phyloP scores from a whole-genome alignment of 2,329 filamentous ascomycete genomes.

The Malbranchea zuffiana region DNA sequence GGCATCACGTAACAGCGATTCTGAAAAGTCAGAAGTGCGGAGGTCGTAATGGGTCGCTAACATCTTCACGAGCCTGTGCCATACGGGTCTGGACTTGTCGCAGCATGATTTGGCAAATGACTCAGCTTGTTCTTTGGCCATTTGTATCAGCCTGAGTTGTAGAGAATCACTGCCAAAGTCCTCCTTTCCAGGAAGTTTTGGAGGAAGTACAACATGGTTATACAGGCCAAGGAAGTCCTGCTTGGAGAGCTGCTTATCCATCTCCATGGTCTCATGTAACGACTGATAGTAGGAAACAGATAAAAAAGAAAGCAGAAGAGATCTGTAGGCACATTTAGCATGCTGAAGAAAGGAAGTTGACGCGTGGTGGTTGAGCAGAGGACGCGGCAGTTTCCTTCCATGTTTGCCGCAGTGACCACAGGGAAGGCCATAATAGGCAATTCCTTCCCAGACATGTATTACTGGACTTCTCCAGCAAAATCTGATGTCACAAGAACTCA shows the following conservation, averaged over 20 bases:
- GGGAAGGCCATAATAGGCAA: too few species aligned
- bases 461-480: too few species aligned
- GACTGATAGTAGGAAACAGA: too few species aligned
- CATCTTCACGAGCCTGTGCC: neutral
- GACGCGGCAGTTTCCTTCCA: too few species aligned
- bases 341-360: too few species aligned
- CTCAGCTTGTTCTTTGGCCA: neutral
- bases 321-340: too few species aligned
- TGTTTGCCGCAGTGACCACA: too few species aligned
- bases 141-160: neutral
- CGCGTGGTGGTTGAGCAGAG: too few species aligned
- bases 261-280: neutral
- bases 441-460: too few species aligned
- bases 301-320: too few species aligned
- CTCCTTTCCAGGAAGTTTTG: slow-evolving; percentile 36
- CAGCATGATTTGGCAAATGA: neutral
- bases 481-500: too few species aligned
- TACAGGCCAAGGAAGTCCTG: slow-evolving; percentile 20
- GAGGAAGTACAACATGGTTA: slow-evolving; percentile 41
- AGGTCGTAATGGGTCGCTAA: neutral
- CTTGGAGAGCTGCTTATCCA: neutral
- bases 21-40: too few species aligned
- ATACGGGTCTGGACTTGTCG: neutral
- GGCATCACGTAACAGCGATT: neutral
- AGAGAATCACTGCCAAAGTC: slow-evolving; percentile 17